Conservation (phyloP, 306 rosid genomes). For the Cyamopsis tetragonoloba region DNA sequence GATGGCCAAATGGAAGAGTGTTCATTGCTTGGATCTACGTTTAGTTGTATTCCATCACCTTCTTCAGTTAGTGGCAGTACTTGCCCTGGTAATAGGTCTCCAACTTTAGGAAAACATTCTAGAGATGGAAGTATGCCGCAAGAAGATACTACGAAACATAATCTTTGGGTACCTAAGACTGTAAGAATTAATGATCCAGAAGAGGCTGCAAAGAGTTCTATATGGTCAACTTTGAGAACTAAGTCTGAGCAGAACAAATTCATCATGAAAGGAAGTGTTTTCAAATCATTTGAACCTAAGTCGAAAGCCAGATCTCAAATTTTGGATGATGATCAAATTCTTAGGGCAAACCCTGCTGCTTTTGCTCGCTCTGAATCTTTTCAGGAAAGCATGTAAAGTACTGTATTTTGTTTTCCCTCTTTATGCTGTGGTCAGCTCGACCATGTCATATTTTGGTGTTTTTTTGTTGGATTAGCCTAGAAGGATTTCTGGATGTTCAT, state of each 20-base stretch:
- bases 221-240: conserved; percentile 52
- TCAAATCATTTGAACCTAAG: conserved; percentile 49
- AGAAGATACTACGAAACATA: conserved; percentile 34
- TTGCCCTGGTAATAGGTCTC: conserved; percentile 37
- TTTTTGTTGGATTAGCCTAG: conserved; percentile 18
- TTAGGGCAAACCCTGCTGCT: conserved; percentile 62
- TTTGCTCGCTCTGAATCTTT: conserved; percentile 50
- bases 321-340: conserved; percentile 38
- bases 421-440: background rate
- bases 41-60: conserved; percentile 35
- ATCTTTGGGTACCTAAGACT: conserved; percentile 69
- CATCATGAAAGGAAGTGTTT: conserved; percentile 43
- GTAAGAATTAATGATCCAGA: conserved; percentile 53
- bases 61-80: conserved; percentile 29
- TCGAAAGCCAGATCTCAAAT: conserved; percentile 24
- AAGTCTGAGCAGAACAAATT: conserved; percentile 36
- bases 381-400: conserved; percentile 40
- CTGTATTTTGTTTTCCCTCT: background rate
- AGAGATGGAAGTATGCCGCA: conserved; percentile 41
- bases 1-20: conserved; percentile 28
- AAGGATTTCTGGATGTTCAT: background rate
- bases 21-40: conserved; percentile 25
- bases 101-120: conserved; percentile 55
- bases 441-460: background rate
- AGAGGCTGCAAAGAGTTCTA: conserved; percentile 59